Base-by-base conservation (phyloP, 768 basidiomycete genomes). In the Lepiota venenata region DNA sequence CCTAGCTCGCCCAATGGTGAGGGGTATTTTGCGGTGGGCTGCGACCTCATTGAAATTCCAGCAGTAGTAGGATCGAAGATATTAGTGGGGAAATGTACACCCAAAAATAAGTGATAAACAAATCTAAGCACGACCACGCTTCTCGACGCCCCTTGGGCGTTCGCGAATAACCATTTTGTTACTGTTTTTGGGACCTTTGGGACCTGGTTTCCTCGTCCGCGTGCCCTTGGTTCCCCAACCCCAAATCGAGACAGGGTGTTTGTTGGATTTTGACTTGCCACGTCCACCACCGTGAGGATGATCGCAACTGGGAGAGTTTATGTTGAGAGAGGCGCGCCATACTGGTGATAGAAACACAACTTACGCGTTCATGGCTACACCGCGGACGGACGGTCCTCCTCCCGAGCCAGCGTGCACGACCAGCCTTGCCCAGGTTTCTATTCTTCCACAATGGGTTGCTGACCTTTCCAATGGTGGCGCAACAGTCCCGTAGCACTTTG, bases 201-300 rank as follows among this genome's bases (percentile, higher is more conserved):
- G 91, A 43, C 93, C 93, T 14, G 93, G 91, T 66, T 93, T 88
- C 64, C 96, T 86, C 52, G 96, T 99, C 55, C 96, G 81, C 57
- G 85, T 91, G 56, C 94, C 94, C 75, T 93, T 93, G 12, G 92
- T 89, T 55, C 88, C 79, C 89, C 91, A 93, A 52, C 93, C 94
- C 87, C 88, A 97, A 50, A 91, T 83, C 10, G 91, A 93, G 22
- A 90, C 85, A 2, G 95, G 93, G 66, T 94, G 87, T 66, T 92
- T 96, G 82, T 95, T 86, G 55, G 91, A 92, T 79, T 99, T 98
- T 56, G 89, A 91, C 71, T 96, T 98, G 61, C 96, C 96, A 72
- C 96, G 88, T 70, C 96, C 96, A 76, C 96, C 95, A 71, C 95
- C 95, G 67, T 97, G 94, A 57, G 96, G 94, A 71, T 95, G 93